These are phyloP conservation scores for Tubosaeta sp. DNA, from an alignment of 768 basidiomycete species.

Conservation along the genomic window DNA sequence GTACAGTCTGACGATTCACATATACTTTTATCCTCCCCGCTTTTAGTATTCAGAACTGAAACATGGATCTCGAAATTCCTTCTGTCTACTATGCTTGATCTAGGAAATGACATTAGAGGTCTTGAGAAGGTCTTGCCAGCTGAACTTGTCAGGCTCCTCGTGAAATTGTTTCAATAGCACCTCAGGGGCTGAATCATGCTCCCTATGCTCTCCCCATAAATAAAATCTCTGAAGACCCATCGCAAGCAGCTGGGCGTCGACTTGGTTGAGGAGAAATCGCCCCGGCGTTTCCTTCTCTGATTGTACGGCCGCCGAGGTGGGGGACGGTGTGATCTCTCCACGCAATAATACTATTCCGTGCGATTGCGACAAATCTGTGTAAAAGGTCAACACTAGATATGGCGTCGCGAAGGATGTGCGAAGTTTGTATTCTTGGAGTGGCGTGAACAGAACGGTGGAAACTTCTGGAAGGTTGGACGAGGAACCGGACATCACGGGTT, in stretches of 20 bases:
- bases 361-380: constrained; percentile 79
- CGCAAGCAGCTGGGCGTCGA: constrained; percentile 80
- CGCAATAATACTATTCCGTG: constrained; percentile 83
- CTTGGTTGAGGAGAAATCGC: constrained; percentile 63
- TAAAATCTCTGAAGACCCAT: constrained; percentile 86
- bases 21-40: background rate
- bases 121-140: constrained; percentile 76
- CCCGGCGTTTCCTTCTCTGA: constrained; percentile 26
- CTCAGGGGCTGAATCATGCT: constrained; percentile 20
- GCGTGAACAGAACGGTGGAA: constrained; percentile 87
- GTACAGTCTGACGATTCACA: background rate
- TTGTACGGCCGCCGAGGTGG: constrained; percentile 33
- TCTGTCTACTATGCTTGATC: background rate
- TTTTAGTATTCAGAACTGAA: background rate
- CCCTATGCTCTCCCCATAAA: constrained; percentile 45
- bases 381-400: constrained; percentile 85
- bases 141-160: constrained; percentile 71
- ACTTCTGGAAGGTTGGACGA: constrained; percentile 41
- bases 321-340: constrained; percentile 83
- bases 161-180: constrained; percentile 68
- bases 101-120: constrained; percentile 29
- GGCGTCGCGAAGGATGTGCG: constrained; percentile 84
- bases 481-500: constrained; percentile 25
- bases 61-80: background rate
- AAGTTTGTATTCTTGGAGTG: constrained; percentile 89